Base-by-base conservation (phyloP, 352 stramenopile genomes). In the Phytopythium mirpurense region DNA sequence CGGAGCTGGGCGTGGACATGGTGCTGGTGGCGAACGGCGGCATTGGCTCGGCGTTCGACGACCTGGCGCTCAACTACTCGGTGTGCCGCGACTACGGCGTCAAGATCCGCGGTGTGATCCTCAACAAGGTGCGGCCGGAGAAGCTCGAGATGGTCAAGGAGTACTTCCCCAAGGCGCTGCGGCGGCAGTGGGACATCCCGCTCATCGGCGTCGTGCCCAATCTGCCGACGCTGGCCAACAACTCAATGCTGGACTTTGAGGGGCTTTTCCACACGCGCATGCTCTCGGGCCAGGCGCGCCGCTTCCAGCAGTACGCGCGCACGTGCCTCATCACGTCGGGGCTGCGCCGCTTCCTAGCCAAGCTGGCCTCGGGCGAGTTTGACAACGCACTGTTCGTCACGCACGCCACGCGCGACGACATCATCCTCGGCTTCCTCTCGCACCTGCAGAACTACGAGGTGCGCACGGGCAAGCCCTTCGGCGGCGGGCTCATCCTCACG, bases 1-100 rank as follows among this genome's bases (percentile, higher is more conserved):
- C 74, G 34, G 74, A 97, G 55, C 59, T 98, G 34, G 92, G 90
- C 24, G 88, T 96, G 12, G 87, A 97, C 65, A 98, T 98, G 86
- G 75, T 98, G 27, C 69, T 96, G 16, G 89, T 98, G 57, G 95
- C 90, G 10, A 99, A 98, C 74, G 96, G 96, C 53, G 96, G 96
- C 54, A 76, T 98, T 32, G 95, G 94, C 42, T 96, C 80, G 35
- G 83, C 90, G 3, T 98, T 96, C 63, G 90, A 98, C 63, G 88
- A 97, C 55, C 74, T 98, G 56, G 85, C 92, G 49, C 75, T 99
- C 31, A 98, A 98, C 70, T 86, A 95, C 56, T 74, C 71, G 31
- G 78, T 98, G 65, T 98, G 94, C 68, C 68, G 95, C 59, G 62
- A 95, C n/a, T 86, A 98, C 66, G 83, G 87, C 68, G 96, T 98